Evolutionary conservation across 2,329 filamentous ascomycete species (phyloP).

Genomic region (Xylariaceae sp.): DNA sequence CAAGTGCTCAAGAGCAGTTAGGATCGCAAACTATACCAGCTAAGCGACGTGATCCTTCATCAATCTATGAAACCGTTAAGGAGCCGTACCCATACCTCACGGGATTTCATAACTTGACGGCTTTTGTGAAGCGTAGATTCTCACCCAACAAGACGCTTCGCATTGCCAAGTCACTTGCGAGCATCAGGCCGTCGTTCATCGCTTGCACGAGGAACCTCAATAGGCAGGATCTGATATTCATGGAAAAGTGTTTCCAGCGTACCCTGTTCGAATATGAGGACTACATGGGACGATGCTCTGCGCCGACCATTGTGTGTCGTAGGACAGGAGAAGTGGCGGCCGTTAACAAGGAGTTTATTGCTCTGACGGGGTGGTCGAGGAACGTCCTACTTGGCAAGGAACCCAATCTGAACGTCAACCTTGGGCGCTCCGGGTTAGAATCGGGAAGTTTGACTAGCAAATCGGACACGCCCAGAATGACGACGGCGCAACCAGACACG

Average conservation of each 20-base stretch:
- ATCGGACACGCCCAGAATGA: slow-evolving; percentile 48
- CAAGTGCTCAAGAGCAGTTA: slow-evolving; percentile 32
- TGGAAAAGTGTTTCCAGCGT: slow-evolving; percentile 95
- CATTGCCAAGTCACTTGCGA: slow-evolving; percentile 82
- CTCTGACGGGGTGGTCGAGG: slow-evolving; percentile 89
- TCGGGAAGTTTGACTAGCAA: slow-evolving; percentile 42
- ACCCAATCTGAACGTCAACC: slow-evolving; percentile 81
- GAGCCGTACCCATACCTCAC: slow-evolving; percentile 88
- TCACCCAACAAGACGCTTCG: slow-evolving; percentile 69
- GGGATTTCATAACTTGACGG: slow-evolving; percentile 83
- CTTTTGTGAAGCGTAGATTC: slow-evolving; percentile 73
- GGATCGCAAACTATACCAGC: slow-evolving; percentile 48
- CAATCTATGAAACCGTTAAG: slow-evolving; percentile 83
- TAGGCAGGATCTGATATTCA: slow-evolving; percentile 85
- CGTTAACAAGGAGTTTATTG: slow-evolving; percentile 94
- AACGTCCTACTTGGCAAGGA: slow-evolving; percentile 83
- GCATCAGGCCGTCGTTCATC: slow-evolving; percentile 89
- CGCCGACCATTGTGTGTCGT: slow-evolving; percentile 85
- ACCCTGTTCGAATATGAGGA: slow-evolving; percentile 91
- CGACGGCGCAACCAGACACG: slow-evolving; percentile 39
- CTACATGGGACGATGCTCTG: slow-evolving; percentile 81
- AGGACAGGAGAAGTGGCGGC: slow-evolving; percentile 92
- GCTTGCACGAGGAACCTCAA: slow-evolving; percentile 86
- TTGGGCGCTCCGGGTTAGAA: slow-evolving; percentile 47
- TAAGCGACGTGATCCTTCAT: slow-evolving; percentile 68